Evolutionary conservation across 306 rosid genomes (phyloP), one percentile per base, ranked within the genome.

Genomic region (Citrullus mucosospermus): DNA sequence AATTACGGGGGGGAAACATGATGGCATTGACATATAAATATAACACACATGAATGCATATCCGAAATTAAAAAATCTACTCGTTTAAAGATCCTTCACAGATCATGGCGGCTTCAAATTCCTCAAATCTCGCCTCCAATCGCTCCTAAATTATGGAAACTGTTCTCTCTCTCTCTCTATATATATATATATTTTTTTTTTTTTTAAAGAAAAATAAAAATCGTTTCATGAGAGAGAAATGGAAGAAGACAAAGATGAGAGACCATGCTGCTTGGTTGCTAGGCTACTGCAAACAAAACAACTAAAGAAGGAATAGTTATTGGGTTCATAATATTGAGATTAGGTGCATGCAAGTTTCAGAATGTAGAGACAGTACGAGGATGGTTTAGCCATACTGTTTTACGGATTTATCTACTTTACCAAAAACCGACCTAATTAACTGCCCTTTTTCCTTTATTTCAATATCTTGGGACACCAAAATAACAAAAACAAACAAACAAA

Each of bases 81-180:
- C 32, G 81, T 80, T 80, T 79, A 66, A 82, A 79, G 83, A 85
- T 69, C 38, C 3, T 22, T 18, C 76, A 80, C 46, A 15, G 85
- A 85, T 87, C 85, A 87, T 87, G 92, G 96, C 93, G 88, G 96
- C 96, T 81, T 79, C 43, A 81, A 14, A 87, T 82, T 85, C 96
- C 97, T 82, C 78, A 86, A 91, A 87, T 93, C 90, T 80, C 96
- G 98, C 96, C 96, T 77, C 89, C 88, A 88, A 86, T 93, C 86
- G 81, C 97, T 91, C 94, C 92, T 53, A 84, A 50, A 75, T 84
- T 72, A 73, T 55, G 69, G 65, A 25, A 44, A 28, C 54, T 38
- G 38, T 28, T 32, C 10, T 16, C 11, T 25, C 28, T 25, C 28
- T 25, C 28, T 25, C 28, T 25, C 28, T 25, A n/a, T n/a, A n/a